A percentile compares a stretch with the other conserved stretches of the same genome.
Evolutionary conservation across 1,284 basidiomycete genomes (phyloP).

Genomic region (Sanghuangporus baumii): DNA sequence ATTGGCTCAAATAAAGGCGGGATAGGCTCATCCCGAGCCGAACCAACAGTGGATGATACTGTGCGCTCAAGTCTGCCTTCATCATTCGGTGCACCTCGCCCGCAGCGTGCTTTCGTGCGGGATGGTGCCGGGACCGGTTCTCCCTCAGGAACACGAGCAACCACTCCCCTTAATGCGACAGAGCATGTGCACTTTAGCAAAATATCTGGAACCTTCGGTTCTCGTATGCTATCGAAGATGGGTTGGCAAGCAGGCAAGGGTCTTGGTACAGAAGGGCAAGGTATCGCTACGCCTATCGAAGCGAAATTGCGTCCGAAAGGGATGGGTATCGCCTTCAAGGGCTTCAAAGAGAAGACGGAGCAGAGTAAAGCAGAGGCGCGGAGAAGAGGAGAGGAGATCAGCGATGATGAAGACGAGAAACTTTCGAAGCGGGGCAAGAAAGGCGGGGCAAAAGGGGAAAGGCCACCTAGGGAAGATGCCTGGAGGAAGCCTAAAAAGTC

Average conservation of each 20-base stretch:
- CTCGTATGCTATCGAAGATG: slow-evolving; percentile 88
- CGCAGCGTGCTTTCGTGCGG: slow-evolving; percentile 55
- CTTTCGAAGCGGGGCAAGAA: slow-evolving; percentile 42
- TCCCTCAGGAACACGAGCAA: slow-evolving; percentile 38
- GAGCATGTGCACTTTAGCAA: slow-evolving; percentile 80
- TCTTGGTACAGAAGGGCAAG: slow-evolving; percentile 73
- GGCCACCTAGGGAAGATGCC: slow-evolving; percentile 58
- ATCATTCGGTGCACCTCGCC: slow-evolving; percentile 37
- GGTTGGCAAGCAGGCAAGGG: slow-evolving; percentile 88
- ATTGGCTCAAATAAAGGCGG: slow-evolving; percentile 33
- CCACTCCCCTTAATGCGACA: slow-evolving; percentile 49
- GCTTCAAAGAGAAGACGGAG: slow-evolving; percentile 83
- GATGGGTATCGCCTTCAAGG: slow-evolving; percentile 83
- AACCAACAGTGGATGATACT: slow-evolving; percentile 15
- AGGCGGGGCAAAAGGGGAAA: slow-evolving; percentile 41
- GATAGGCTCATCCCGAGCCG: slow-evolving; percentile 28
- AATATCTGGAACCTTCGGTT: slow-evolving; percentile 72
- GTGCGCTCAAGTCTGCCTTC: slow-evolving; percentile 32
- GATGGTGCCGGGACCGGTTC: slow-evolving; percentile 29
- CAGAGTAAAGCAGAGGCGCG: slow-evolving; percentile 83
- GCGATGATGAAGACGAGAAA: slow-evolving; percentile 65
- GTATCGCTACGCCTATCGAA: slow-evolving; percentile 87
- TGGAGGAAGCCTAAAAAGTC: slow-evolving; percentile 82
- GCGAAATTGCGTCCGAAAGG: slow-evolving; percentile 77
- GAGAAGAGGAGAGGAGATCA: slow-evolving; percentile 66